phyloP scores from a whole-genome alignment of 1,139 yeast species.

The Arxiozyma heterogenica region DNA sequence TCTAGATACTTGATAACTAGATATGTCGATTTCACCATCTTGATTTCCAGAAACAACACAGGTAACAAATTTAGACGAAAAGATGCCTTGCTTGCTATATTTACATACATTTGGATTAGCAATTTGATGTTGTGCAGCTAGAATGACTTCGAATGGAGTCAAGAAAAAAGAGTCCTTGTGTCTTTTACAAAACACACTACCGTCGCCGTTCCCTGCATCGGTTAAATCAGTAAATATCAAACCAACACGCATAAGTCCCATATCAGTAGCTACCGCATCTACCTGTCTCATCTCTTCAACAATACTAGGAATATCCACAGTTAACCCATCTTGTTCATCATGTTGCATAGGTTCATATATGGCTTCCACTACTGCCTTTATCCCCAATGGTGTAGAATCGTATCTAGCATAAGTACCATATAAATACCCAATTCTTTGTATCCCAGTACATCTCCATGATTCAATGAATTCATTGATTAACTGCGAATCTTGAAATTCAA shows the following conservation, averaged over 20 bases:
- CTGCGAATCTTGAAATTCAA: conserved; percentile 69
- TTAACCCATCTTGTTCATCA: conserved; percentile 78
- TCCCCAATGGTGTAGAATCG: conserved; percentile 73
- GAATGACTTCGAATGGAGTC: conserved; percentile 74
- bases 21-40: conserved; percentile 80
- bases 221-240: conserved; percentile 81
- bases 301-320: conserved; percentile 39
- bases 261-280: conserved; percentile 45
- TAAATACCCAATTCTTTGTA: conserved; percentile 77
- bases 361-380: conserved; percentile 88
- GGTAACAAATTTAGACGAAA: conserved; percentile 85
- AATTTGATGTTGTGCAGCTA: conserved; percentile 74
- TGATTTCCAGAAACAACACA: conserved; percentile 85
- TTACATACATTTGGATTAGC: conserved; percentile 56
- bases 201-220: conserved; percentile 80
- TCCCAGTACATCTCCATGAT: conserved; percentile 82
- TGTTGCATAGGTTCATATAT: conserved; percentile 89
- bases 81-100: conserved; percentile 57
- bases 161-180: conserved; percentile 87
- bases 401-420: conserved; percentile 75
- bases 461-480: conserved; percentile 78
- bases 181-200: conserved; percentile 83
- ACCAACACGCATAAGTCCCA: conserved; percentile 72
- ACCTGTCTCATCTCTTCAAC: conserved; percentile 55
- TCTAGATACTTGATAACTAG: conserved; percentile 82